Base-by-base conservation (phyloP, 1,284 basidiomycete species). In the Mycena citricolor region DNA sequence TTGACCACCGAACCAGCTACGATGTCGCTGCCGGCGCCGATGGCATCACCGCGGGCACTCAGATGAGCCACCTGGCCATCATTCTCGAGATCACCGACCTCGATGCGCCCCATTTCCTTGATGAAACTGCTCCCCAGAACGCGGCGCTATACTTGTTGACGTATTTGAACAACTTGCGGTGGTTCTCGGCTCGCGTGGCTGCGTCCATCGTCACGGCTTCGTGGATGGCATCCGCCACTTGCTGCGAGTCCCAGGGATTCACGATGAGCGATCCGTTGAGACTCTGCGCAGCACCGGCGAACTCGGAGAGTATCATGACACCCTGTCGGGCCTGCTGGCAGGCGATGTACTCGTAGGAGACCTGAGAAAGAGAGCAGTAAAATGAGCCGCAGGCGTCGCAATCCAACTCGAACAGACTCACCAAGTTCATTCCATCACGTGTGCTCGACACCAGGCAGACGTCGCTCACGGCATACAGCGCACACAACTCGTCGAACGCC, bases 261-360 rank as follows among this genome's bases (percentile, higher is more conserved):
- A 97, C 91, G 60, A 97, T 91, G 54, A 97, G 76, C 32, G 87
- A 89, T 13, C 94, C 94, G 60, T 97, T 95, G 54, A 97, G 70
- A 52, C 86, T 91, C 70, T 99, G 97, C 8, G 97, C 95, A 2
- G 97, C 95, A 34, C 95, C 97, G 0, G 97, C 94, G 60, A 99
- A 99, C 64, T 99, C 95, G 49, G 94, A 97, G 8, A 99, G 77
- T 61, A 99, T 95, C 89, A 99, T 94, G 10, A 91, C 90, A 29
- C 95, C 97, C 58, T 97, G 91, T 13, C 86, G 79, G 42, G 88
- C 83, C 58, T 91, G 83, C 63, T 99, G 97, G 58, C 92, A 94
- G 0, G 95, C 94, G 58, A 98, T 89, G 66, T 99, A 99, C 66
- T 99, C 97, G 69, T 99, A 99, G 8, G 94, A 97, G n/a, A 98